A percentile compares a stretch with the other conserved stretches of the same genome.
Conservation (phyloP, 345 rosid species). For the Cardamine chenopodiifolia region DNA sequence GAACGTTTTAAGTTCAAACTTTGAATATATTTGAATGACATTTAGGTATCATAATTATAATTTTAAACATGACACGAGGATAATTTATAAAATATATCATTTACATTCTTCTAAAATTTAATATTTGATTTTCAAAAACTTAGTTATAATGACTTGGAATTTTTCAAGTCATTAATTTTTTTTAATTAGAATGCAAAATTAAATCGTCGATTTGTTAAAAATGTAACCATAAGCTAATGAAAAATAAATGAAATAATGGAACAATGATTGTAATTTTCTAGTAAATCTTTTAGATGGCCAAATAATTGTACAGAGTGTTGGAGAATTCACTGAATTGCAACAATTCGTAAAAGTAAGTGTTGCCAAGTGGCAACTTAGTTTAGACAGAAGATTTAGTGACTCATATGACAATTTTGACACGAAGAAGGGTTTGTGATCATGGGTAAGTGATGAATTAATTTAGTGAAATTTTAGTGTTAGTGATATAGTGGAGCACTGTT, state of each 20-base stretch:
- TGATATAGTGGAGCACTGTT: too few relatives aligned
- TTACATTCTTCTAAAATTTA: not conserved
- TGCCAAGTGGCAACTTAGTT: not conserved
- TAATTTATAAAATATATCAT: not conserved
- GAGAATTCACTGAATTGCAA: not conserved
- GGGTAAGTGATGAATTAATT: not conserved
- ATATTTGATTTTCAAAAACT: not conserved
- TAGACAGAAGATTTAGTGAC: not conserved
- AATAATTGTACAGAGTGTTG: not conserved
- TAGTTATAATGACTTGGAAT: not conserved
- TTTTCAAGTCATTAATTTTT: not conserved
- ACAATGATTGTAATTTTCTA: not conserved
- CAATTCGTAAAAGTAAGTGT: not conserved
- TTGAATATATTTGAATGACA: not conserved
- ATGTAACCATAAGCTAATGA: not conserved
- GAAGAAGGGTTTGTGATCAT: not conserved
- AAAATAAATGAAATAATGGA: not conserved
- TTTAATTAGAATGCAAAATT: not conserved
- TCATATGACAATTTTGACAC: not conserved
- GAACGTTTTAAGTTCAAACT: not conserved
- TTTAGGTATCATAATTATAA: not conserved
- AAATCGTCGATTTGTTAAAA: not conserved
- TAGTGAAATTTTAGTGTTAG: not conserved
- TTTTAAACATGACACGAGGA: not conserved
- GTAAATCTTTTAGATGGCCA: not conserved